Base-by-base conservation (phyloP, 2,329 filamentous ascomycete species). In the Fusarium oxysporum region DNA sequence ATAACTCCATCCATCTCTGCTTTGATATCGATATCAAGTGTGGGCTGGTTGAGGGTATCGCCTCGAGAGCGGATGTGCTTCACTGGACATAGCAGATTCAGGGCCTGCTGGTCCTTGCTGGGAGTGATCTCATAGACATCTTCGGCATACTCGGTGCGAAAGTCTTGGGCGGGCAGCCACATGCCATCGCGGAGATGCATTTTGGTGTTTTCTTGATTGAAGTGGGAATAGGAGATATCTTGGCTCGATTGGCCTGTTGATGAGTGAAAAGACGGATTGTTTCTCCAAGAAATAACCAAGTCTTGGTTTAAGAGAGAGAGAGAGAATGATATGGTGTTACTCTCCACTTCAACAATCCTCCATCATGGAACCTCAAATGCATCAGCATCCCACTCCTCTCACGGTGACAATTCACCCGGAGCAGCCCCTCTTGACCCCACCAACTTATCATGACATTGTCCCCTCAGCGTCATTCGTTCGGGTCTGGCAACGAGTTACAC, bases 101-200 rank as follows among this genome's bases (percentile, higher is more conserved):
- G 67, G n/a, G 83, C 83, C 66, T 85, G 85, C 23, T 83, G 82
- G 68, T 82, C 83, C 32, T 84, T 80, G 4, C 81, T 84, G 58
- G 86, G 78, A 6, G 84, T 85, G 62, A 85, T 80, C 30, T 84
- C 83, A 73, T 87, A 87, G 21, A 92, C 83, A 68, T 92, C 90
- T 80, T 92, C 90, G 38, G 90, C 91, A 74, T 92, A 92, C 77
- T 92, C 89, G 32, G 90, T 85, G 55, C 85, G 84, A 78, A 90
- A 86, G 68, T 86, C 88, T 80, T 90, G 87, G 63, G 87, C 89
- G 45, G 87, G 85, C 54, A 92, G 83, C 91, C 91, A 92, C 90
- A 92, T 82, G 41, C 81, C 81, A 80, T 83, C 79, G 16, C 81
- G 79, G 50, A 82, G 78, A 63, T 77, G 80, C 68, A 82, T 82